These are phyloP conservation scores for Yarrowia hollandica DNA, from an alignment of 805 yeast genomes.

Conservation along the genomic window DNA sequence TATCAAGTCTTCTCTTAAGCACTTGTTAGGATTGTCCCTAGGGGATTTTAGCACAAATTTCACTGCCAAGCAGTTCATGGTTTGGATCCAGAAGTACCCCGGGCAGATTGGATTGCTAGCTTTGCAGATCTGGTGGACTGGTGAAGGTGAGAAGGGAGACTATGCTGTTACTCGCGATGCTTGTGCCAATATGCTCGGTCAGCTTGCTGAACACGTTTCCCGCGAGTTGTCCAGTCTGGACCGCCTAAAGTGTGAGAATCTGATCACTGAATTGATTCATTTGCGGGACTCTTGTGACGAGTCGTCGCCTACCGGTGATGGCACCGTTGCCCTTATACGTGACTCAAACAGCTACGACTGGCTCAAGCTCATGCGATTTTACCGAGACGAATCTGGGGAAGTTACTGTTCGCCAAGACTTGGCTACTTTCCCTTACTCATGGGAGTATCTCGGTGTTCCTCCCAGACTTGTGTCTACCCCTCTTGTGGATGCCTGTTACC, in stretches of 20 bases:
- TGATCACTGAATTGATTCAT: slow-evolving; percentile 69
- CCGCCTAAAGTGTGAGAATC: slow-evolving; percentile 54
- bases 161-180: background rate
- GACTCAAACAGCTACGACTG: slow-evolving; percentile 43
- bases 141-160: slow-evolving; percentile 42
- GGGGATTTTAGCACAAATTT: slow-evolving; percentile 31
- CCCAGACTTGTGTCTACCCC: slow-evolving; percentile 78
- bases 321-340: background rate
- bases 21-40: slow-evolving; percentile 41
- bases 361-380: slow-evolving; percentile 56
- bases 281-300: slow-evolving; percentile 44
- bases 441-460: slow-evolving; percentile 76
- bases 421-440: slow-evolving; percentile 62
- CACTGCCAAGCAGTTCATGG: slow-evolving; percentile 35
- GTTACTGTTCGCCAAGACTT: slow-evolving; percentile 55
- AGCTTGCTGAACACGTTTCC: slow-evolving; percentile 42
- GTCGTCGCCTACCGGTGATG: too few species aligned
- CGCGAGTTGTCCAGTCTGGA: slow-evolving; percentile 38
- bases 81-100: slow-evolving; percentile 49
- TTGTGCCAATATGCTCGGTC: slow-evolving; percentile 28
- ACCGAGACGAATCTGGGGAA: slow-evolving; percentile 35
- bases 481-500: slow-evolving; percentile 59
- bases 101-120: slow-evolving; percentile 59
- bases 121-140: slow-evolving; percentile 59
- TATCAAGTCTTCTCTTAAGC: slow-evolving; percentile 52